These are phyloP conservation scores for Mycena filopes DNA, from an alignment of 768 basidiomycete species.

Conservation along the genomic window DNA sequence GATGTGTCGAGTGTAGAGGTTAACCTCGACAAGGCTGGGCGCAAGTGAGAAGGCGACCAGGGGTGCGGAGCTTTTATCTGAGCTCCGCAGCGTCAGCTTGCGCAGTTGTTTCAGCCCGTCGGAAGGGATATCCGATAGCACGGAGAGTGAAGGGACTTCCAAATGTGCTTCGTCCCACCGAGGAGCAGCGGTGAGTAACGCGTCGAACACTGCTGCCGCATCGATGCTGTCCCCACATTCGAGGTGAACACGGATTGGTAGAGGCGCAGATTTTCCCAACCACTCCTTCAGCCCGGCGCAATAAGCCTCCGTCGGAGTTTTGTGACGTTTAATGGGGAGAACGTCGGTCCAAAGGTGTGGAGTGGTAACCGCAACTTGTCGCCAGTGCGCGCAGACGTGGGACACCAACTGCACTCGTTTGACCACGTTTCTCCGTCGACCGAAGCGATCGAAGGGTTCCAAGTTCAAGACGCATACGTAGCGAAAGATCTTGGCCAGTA, in stretches of 20 bases:
- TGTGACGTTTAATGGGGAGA: not conserved
- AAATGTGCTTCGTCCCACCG: slow-evolving; percentile 2
- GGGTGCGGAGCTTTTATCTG: not conserved
- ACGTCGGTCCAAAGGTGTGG: slow-evolving; percentile 12
- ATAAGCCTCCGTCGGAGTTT: not conserved
- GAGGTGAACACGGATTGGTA: not conserved
- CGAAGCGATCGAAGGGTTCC: not conserved
- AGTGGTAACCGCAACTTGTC: slow-evolving; percentile 13
- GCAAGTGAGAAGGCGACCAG: not conserved
- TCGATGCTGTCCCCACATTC: not conserved
- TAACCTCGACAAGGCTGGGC: not conserved
- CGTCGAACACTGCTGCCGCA: slow-evolving; percentile 1
- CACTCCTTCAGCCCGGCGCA: not conserved
- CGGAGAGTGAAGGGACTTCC: not conserved
- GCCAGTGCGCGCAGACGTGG: slow-evolving; percentile 23
- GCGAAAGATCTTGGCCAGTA: slow-evolving; percentile 19
- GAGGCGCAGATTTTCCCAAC: slow-evolving; percentile 19
- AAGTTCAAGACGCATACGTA: too few relatives aligned
- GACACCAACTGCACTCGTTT: slow-evolving; percentile 2
- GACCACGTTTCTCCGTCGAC: not conserved
- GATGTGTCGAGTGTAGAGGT: not conserved
- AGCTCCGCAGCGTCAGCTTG: not conserved
- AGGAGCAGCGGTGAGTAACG: not conserved
- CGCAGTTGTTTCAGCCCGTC: not conserved
- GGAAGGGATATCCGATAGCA: not conserved